Evolutionary conservation across 2,329 filamentous ascomycete genomes (phyloP).

Genomic region (Ceratocystiopsis brevicomis): DNA sequence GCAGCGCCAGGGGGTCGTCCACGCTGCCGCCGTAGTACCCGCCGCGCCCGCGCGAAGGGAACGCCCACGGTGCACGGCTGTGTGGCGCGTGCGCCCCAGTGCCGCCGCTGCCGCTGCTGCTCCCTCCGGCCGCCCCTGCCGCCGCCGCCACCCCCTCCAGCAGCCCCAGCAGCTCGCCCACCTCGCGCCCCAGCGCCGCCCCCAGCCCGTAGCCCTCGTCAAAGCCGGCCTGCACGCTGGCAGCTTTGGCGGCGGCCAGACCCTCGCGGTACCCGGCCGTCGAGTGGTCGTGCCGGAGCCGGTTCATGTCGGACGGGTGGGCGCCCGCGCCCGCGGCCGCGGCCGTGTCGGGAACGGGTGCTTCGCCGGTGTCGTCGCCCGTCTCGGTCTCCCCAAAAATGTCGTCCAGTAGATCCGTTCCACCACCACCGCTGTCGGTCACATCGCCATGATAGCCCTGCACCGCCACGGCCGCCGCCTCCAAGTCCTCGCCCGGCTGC

Average conservation of each 20-base stretch:
- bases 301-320: constrained; percentile 46
- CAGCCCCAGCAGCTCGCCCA: constrained; percentile 57
- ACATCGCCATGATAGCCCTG: background rate
- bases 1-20: constrained; percentile 12
- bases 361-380: background rate
- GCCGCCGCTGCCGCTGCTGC: constrained; percentile 7
- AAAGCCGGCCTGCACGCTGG: constrained; percentile 69
- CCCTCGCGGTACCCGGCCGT: constrained; percentile 87
- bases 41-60: constrained; percentile 12
- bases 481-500: background rate
- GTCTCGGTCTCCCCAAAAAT: constrained; percentile 7
- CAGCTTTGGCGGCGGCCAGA: constrained; percentile 53
- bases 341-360: background rate
- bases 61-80: constrained; percentile 14
- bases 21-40: constrained; percentile 19
- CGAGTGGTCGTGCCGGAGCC: constrained; percentile 55
- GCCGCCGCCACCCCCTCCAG: constrained; percentile 44
- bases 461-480: background rate
- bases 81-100: no score
- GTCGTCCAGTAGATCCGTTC: constrained; percentile 8
- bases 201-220: constrained; percentile 80
- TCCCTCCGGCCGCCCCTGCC: constrained; percentile 10
- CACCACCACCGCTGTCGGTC: background rate
- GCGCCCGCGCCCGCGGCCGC: constrained; percentile 1
- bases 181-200: constrained; percentile 55